A percentile compares a stretch with the other conserved stretches of the same genome.
Conservation (phyloP, 371 early-diverging fungal genomes). For the Blastocladiella emersonii region DNA sequence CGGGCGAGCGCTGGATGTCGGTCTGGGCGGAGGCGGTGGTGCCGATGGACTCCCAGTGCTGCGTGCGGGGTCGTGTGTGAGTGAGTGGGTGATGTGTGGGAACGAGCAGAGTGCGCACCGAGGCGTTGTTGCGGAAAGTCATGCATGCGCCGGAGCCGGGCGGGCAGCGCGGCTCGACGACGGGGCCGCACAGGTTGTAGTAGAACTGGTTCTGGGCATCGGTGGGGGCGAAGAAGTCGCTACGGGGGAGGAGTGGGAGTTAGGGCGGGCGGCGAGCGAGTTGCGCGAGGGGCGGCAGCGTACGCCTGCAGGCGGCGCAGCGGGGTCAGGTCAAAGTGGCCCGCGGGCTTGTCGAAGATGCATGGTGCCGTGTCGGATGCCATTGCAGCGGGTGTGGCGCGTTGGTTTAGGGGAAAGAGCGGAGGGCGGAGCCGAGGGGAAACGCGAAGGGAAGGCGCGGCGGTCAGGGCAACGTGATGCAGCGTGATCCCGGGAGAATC, state of each 20-base stretch:
- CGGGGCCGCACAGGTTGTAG: background rate
- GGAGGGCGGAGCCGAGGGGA: no score
- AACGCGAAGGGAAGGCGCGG: no score
- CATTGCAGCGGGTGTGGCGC: no score
- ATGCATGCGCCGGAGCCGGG: background rate
- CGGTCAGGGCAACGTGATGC: no score
- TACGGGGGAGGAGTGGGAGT: background rate
- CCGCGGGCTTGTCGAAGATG: background rate
- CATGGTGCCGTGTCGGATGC: no score
- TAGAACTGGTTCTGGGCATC: background rate
- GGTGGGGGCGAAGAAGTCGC: background rate
- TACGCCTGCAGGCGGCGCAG: background rate
- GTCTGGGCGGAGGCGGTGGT: background rate
- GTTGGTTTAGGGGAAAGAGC: no score
- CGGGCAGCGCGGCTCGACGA: background rate
- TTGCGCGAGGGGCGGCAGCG: no score
- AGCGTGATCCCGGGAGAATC: no score
- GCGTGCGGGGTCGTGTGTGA: no score
- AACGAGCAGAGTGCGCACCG: background rate
- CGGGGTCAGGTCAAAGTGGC: background rate
- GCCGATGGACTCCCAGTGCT: background rate
- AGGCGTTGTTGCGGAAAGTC: background rate
- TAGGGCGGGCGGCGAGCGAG: no score
- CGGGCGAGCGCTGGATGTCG: background rate
- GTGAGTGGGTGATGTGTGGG: no score